These are phyloP conservation scores for Phaffomyces antillensis DNA, from an alignment of 805 yeast species.

Conservation along the genomic window DNA sequence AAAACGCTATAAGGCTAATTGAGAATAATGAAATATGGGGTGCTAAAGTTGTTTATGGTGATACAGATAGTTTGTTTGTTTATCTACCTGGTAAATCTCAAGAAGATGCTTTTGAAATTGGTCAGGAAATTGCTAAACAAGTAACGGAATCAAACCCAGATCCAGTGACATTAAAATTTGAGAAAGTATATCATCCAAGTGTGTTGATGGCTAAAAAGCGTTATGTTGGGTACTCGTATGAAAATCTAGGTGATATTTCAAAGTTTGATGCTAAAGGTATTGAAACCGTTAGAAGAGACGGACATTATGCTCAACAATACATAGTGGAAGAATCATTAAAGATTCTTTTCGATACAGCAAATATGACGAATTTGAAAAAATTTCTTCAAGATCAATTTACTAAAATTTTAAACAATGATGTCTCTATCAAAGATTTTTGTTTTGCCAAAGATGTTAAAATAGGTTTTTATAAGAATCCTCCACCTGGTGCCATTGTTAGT, in stretches of 20 bases:
- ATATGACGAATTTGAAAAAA: slow-evolving; percentile 60
- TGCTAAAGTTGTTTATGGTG: slow-evolving; percentile 94
- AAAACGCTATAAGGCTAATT: slow-evolving; percentile 60
- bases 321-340: slow-evolving; percentile 66
- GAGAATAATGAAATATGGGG: slow-evolving; percentile 60
- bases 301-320: slow-evolving; percentile 85
- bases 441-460: slow-evolving; percentile 86
- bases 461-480: slow-evolving; percentile 79
- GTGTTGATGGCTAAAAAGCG: slow-evolving; percentile 79
- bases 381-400: slow-evolving; percentile 62
- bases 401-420: slow-evolving; percentile 54
- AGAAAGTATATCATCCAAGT: slow-evolving; percentile 87
- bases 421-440: slow-evolving; percentile 75
- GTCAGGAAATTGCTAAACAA: slow-evolving; percentile 56
- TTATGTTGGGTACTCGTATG: slow-evolving; percentile 84
- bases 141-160: slow-evolving; percentile 66
- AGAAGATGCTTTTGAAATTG: slow-evolving; percentile 71
- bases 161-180: slow-evolving; percentile 81
- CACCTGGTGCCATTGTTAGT: slow-evolving; percentile 91
- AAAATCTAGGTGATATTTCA: slow-evolving; percentile 41
- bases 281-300: slow-evolving; percentile 91
- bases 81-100: slow-evolving; percentile 77
- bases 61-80: slow-evolving; percentile 90
- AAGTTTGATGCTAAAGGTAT: slow-evolving; percentile 93
- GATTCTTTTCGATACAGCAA: slow-evolving; percentile 62